Percentiles rank a stretch among this genome's conserved stretches.
phyloP scores from a whole-genome alignment of 805 yeast genomes.

The Tetrapisispora arboricola region DNA sequence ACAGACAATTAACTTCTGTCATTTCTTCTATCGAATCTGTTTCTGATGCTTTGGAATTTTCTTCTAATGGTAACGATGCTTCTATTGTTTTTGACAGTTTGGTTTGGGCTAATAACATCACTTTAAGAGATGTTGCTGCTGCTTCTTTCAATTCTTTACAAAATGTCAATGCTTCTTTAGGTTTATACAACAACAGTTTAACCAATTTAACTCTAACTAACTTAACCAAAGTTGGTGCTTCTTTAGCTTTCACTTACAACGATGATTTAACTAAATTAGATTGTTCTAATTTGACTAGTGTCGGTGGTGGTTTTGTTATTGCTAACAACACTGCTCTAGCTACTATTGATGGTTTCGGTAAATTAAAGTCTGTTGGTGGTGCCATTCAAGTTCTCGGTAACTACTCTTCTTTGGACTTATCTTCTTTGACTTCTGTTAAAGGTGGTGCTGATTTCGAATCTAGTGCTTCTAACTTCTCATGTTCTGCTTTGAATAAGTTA shows the following conservation, averaged over 20 bases:
- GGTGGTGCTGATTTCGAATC: slow-evolving; percentile 89
- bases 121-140: slow-evolving; percentile 70
- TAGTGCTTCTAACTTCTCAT: slow-evolving; percentile 60
- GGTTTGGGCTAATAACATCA: slow-evolving; percentile 78
- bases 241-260: slow-evolving; percentile 69
- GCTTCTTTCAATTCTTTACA: slow-evolving; percentile 60
- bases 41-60: slow-evolving; percentile 62
- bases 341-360: slow-evolving; percentile 61
- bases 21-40: slow-evolving; percentile 67
- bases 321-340: slow-evolving; percentile 72
- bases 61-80: slow-evolving; percentile 76
- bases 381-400: slow-evolving; percentile 74
- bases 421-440: slow-evolving; percentile 62
- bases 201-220: slow-evolving; percentile 43
- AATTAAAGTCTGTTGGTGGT: slow-evolving; percentile 72
- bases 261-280: slow-evolving; percentile 56
- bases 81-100: slow-evolving; percentile 60
- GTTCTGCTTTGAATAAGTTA: slow-evolving; percentile 62
- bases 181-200: slow-evolving; percentile 66
- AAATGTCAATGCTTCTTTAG: slow-evolving; percentile 69
- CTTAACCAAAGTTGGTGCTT: slow-evolving; percentile 63
- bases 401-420: slow-evolving; percentile 70
- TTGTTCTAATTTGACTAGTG: slow-evolving; percentile 55
- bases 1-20: slow-evolving; percentile 61
- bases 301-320: slow-evolving; percentile 91